A percentile compares a stretch with the other conserved stretches of the same genome.
Conservation (phyloP, 768 basidiomycete genomes). For the Tulasnella sp. region DNA sequence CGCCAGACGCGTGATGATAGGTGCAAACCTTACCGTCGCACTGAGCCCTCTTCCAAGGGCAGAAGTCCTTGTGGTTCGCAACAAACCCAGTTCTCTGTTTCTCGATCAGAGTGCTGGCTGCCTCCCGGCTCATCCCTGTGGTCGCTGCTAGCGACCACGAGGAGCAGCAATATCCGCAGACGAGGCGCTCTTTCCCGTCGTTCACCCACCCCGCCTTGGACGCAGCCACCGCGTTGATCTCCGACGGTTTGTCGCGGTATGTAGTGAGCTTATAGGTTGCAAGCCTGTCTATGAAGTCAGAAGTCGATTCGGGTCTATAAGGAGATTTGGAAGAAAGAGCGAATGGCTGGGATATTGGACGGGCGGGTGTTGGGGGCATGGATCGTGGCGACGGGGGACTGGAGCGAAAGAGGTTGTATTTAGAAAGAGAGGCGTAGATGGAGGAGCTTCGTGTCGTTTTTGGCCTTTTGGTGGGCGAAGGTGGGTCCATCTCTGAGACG, state of each 20-base stretch:
- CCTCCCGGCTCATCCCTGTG: constrained; percentile 17
- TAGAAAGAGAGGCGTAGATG: constrained; percentile 65
- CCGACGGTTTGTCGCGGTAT: constrained; percentile 64
- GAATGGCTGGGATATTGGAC: constrained; percentile 23
- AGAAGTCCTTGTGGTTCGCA: constrained; percentile 64
- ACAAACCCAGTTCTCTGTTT: constrained; percentile 59
- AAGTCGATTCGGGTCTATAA: constrained; percentile 67
- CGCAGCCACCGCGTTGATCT: constrained; percentile 68
- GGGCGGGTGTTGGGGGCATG: constrained; percentile 27
- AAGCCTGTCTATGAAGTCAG: constrained; percentile 62
- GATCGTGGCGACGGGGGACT: constrained; percentile 39
- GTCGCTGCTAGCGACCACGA: constrained; percentile 17
- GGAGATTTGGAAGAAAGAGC: constrained; percentile 23
- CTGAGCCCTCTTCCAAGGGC: constrained; percentile 73
- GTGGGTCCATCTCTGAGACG: constrained; percentile 23
- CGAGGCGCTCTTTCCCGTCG: constrained; percentile 28
- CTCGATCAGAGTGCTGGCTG: constrained; percentile 55
- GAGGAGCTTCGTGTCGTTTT: constrained; percentile 36
- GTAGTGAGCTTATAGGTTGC: constrained; percentile 69
- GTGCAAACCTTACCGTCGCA: constrained; percentile 50
- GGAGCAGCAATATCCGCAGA: constrained; percentile 16
- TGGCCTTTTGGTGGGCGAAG: constrained; percentile 41
- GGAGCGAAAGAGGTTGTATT: constrained; percentile 40
- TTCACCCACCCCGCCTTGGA: constrained; percentile 77
- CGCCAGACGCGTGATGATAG: constrained; percentile 6